Evolutionary conservation across 495 filamentous ascomycete species (phyloP).

Genomic region (Xylaria cubensis): DNA sequence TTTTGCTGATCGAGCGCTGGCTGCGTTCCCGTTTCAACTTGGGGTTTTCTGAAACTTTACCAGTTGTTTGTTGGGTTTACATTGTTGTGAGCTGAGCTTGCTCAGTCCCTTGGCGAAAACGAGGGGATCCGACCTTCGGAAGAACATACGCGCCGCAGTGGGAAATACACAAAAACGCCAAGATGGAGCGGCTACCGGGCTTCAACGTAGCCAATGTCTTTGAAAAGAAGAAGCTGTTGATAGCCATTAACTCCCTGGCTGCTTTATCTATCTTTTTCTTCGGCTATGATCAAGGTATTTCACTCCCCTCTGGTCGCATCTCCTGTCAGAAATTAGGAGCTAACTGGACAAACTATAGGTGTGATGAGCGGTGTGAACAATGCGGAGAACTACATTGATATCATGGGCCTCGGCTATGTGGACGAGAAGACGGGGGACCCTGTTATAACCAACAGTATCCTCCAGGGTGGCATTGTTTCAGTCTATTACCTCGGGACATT

Average conservation of each 20-base stretch:
- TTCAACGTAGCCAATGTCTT: constrained; percentile 66
- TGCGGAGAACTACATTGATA: constrained; percentile 66
- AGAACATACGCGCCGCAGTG: background rate
- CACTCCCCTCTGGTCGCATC: constrained; percentile 1
- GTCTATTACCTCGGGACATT: constrained; percentile 77
- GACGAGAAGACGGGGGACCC: constrained; percentile 53
- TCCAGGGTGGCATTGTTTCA: constrained; percentile 73
- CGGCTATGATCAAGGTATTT: constrained; percentile 32
- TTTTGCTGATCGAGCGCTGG: background rate
- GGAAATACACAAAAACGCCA: constrained; percentile 6
- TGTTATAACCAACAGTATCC: constrained; percentile 64
- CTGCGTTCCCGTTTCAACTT: background rate
- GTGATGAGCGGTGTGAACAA: constrained; percentile 81
- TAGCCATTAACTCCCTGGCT: constrained; percentile 70
- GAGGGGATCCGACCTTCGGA: background rate
- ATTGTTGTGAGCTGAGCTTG: background rate
- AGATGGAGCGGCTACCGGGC: constrained; percentile 49
- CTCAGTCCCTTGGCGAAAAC: background rate
- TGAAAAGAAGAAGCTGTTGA: constrained; percentile 68
- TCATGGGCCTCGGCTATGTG: constrained; percentile 70
- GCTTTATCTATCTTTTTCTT: constrained; percentile 54
- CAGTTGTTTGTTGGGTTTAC: background rate
- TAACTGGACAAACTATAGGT: constrained; percentile 67
- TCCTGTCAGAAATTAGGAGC: constrained; percentile 54
- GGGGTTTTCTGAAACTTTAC: background rate